A percentile compares a stretch with the other conserved stretches of the same genome.
Conservation (phyloP, 129 eudicot genomes). For the Scalesia atractyloides region DNA sequence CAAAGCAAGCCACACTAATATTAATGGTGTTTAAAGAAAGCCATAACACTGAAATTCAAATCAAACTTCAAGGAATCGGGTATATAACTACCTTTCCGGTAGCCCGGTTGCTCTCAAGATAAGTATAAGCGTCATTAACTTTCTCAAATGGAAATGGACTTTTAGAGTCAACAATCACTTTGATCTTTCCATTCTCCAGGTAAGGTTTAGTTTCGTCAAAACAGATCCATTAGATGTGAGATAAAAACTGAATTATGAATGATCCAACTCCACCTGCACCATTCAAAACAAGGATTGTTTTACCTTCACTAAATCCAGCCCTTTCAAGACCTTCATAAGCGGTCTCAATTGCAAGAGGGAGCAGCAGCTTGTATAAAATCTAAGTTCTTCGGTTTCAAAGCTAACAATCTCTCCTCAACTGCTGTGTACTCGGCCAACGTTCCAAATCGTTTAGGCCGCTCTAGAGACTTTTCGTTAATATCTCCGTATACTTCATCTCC, state of each 20-base stretch:
- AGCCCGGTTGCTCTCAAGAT: constrained; percentile 75
- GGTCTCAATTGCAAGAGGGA: constrained; percentile 81
- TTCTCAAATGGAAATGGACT: constrained; percentile 79
- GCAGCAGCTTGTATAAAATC: constrained; percentile 72
- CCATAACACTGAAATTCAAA: not conserved
- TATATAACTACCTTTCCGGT: constrained; percentile 81
- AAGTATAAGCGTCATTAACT: constrained; percentile 76
- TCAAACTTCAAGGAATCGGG: constrained; percentile 61
- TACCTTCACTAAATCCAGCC: constrained; percentile 67
- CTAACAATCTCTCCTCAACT: constrained; percentile 74
- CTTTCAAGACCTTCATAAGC: constrained; percentile 84
- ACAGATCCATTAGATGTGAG: constrained; percentile 72
- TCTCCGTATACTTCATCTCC: constrained; percentile 93
- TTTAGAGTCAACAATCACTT: constrained; percentile 74
- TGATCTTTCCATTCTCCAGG: constrained; percentile 79
- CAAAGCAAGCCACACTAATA: not conserved
- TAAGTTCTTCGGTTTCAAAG: constrained; percentile 68
- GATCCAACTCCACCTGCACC: no score
- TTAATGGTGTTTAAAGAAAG: not conserved
- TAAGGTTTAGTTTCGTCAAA: constrained; percentile 64
- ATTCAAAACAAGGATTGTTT: constrained; percentile 46
- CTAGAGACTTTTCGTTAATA: constrained; percentile 55
- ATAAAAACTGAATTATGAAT: no score
- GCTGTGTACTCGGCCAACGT: constrained; percentile 87
- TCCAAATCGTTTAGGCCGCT: constrained; percentile 69